Percentiles rank a stretch among this genome's conserved stretches.
Conservation (phyloP, 345 rosid species). For the Nasturtium officinale region DNA sequence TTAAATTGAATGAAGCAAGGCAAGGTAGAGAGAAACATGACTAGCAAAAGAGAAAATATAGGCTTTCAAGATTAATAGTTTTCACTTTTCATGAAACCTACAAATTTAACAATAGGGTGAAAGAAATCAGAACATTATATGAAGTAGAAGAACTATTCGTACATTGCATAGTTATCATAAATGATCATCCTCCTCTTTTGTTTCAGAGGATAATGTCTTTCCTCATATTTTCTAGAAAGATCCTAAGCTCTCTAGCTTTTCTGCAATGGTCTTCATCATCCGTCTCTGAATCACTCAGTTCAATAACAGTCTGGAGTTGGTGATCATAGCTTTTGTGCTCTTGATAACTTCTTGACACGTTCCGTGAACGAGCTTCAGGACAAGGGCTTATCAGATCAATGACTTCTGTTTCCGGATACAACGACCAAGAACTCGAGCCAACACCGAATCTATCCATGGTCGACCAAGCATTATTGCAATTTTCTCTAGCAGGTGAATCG, state of each 20-base stretch:
- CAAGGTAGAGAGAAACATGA: neutral
- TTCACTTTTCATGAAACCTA: neutral
- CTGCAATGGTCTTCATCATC: slow-evolving; percentile 59
- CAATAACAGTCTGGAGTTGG: slow-evolving; percentile 46
- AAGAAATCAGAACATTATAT: neutral
- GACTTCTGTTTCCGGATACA: slow-evolving; percentile 47
- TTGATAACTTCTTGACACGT: slow-evolving; percentile 38
- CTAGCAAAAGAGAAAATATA: neutral
- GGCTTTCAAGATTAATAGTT: neutral
- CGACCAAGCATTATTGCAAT: slow-evolving; percentile 14
- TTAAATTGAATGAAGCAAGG: neutral
- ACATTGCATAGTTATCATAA: slow-evolving; percentile 10
- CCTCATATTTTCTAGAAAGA: slow-evolving; percentile 58
- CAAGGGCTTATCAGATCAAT: slow-evolving; percentile 83
- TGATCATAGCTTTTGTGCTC: slow-evolving; percentile 37
- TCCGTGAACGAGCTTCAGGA: slow-evolving; percentile 36
- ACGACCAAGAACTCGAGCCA: slow-evolving; percentile 4
- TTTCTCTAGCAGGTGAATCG: slow-evolving; percentile 36
- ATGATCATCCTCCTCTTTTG: slow-evolving; percentile 18
- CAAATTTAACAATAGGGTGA: neutral
- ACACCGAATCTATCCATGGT: slow-evolving; percentile 6
- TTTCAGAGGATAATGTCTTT: slow-evolving; percentile 48
- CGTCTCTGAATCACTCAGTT: slow-evolving; percentile 73
- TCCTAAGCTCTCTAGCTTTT: slow-evolving; percentile 68
- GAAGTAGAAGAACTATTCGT: neutral